These are phyloP conservation scores for Amborella trichopoda DNA, from an alignment of 164 flowering plant species.

Conservation along the genomic window DNA sequence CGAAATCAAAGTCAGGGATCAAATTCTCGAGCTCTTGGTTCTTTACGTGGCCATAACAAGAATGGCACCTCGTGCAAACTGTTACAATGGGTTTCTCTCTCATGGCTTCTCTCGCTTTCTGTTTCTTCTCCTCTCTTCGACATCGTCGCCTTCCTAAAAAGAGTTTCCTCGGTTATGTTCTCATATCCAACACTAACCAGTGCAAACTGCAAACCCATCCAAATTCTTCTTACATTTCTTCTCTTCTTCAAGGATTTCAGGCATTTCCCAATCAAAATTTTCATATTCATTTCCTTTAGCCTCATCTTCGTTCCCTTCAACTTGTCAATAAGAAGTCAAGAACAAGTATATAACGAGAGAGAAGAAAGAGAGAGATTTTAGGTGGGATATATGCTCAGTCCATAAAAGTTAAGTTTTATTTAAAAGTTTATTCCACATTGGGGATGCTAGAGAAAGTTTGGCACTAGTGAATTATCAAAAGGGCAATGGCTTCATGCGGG, in stretches of 20 bases:
- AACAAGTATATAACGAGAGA: too few relatives aligned
- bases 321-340: too few relatives aligned
- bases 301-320: constrained; percentile 20
- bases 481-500: too few relatives aligned
- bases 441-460: too few relatives aligned
- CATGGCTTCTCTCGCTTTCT: constrained; percentile 39
- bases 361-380: too few relatives aligned
- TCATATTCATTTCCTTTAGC: constrained; percentile 15
- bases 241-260: constrained; percentile 33
- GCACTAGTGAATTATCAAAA: too few relatives aligned
- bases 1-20: constrained; percentile 95
- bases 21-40: constrained; percentile 69
- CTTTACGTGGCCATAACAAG: constrained; percentile 91
- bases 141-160: constrained; percentile 40
- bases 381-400: too few relatives aligned
- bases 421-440: too few relatives aligned
- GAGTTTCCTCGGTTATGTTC: constrained; percentile 54
- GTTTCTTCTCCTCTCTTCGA: constrained; percentile 75
- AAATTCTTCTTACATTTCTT: constrained; percentile 34
- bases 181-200: constrained; percentile 80
- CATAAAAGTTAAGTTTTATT: too few relatives aligned
- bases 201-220: constrained; percentile 71
- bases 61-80: constrained; percentile 93
- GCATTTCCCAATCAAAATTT: constrained; percentile 70
- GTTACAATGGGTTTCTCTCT: constrained; percentile 28